Percentiles rank a stretch among this genome's conserved stretches.
Evolutionary conservation across 805 yeast species (phyloP).

Genomic region (Pichia rugopelliculosa): DNA sequence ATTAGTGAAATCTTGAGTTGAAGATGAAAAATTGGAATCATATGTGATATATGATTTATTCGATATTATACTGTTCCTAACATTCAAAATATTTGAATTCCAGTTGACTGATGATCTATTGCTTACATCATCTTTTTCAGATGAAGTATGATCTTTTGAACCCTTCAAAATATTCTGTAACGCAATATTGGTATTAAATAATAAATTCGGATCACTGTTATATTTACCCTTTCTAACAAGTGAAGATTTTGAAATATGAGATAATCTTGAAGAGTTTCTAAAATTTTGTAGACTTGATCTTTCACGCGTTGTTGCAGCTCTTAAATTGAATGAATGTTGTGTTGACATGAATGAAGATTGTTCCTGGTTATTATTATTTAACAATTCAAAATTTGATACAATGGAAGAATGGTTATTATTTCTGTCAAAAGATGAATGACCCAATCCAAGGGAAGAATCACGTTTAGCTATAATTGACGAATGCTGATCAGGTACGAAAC

Average conservation of each 20-base stretch:
- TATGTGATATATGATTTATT: conserved; percentile 47
- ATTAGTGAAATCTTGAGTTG: conserved; percentile 9
- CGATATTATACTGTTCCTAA: conserved; percentile 34
- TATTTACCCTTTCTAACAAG: not conserved
- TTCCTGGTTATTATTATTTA: not conserved
- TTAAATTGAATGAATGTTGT: not conserved
- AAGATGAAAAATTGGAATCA: conserved; percentile 45
- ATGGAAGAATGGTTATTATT: not conserved
- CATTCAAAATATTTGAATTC: conserved; percentile 25
- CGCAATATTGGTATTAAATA: not conserved
- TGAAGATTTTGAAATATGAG: not conserved
- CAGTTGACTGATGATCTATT: not conserved
- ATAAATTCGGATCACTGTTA: conserved; percentile 1
- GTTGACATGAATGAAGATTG: not conserved
- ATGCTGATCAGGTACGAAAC: not conserved
- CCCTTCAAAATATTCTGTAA: not conserved
- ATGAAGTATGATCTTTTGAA: not conserved
- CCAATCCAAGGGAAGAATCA: not conserved
- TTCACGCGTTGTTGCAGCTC: not conserved
- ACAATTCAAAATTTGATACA: not conserved
- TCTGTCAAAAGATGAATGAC: not conserved
- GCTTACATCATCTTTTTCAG: not conserved
- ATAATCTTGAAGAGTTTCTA: no score
- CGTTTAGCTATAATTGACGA: no score
- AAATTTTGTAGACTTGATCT: conserved; percentile 6